These are phyloP conservation scores for Martensiomyces pterosporus DNA, from an alignment of 192 early-diverging fungal species.

Conservation along the genomic window DNA sequence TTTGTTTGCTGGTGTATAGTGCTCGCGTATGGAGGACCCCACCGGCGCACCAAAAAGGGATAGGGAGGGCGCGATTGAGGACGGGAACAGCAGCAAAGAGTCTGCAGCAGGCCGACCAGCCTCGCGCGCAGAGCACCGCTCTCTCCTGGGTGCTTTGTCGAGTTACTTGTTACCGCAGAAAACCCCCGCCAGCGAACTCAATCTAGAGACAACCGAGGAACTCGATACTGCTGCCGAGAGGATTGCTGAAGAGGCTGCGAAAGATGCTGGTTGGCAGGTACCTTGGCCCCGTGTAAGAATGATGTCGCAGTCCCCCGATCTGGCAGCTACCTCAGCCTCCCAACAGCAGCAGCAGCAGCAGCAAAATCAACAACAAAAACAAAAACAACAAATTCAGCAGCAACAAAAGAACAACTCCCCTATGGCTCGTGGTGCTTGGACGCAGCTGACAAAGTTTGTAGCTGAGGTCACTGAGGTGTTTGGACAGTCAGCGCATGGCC, in stretches of 20 bases:
- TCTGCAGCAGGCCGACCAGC: too few relatives aligned
- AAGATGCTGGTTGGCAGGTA: constrained; percentile 39
- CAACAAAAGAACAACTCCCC: neutral
- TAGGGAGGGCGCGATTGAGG: too few relatives aligned
- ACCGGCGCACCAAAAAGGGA: too few relatives aligned
- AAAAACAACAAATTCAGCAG: neutral
- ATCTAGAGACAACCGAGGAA: too few relatives aligned
- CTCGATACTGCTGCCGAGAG: constrained; percentile 26
- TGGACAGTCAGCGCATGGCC: constrained; percentile 7
- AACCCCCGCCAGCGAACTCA: too few relatives aligned
- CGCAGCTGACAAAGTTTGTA: constrained; percentile 22
- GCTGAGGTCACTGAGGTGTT: constrained; percentile 43
- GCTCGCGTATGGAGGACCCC: too few relatives aligned
- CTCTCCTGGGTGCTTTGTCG: too few relatives aligned
- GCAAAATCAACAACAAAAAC: neutral
- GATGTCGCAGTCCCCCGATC: constrained; percentile 49
- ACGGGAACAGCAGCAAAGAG: too few relatives aligned
- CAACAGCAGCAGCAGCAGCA: constrained; percentile 1
- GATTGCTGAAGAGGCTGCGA: constrained; percentile 32
- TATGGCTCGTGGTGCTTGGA: constrained; percentile 18
- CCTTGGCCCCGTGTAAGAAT: constrained; percentile 43
- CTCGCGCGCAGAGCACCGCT: too few relatives aligned
- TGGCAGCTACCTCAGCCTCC: neutral
- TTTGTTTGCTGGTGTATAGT: too few relatives aligned
- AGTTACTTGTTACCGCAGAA: too few relatives aligned